Base-by-base conservation (phyloP, 805 yeast genomes). In the Tetrapisispora taiwanensis region DNA sequence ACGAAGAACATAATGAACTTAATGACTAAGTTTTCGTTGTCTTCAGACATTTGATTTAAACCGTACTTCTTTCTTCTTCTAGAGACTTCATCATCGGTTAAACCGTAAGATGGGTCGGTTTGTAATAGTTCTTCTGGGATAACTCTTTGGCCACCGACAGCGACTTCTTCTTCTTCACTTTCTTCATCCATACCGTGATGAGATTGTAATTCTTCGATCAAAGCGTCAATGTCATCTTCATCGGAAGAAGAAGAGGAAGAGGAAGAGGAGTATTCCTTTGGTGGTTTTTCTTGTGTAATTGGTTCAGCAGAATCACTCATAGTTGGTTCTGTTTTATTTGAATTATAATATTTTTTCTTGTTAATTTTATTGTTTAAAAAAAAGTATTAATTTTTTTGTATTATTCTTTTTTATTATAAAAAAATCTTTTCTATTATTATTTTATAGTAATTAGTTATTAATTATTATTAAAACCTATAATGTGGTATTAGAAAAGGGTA, bases 11-110 rank as follows among this genome's bases (percentile, higher is more conserved):
- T 75, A 62, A 82, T 62, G 66, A 87, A 85, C 75, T 86, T 86
- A 55, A 85, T 69, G 48, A 85, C 55, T 68, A 82, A 54, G 73
- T 81, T 84, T 72, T 84, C 94, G 58, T 75, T 70, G 66, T 87
- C 95, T 72, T 86, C 95, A 56, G 84, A 79, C 94, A 86, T 84
- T 72, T 84, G 88, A 71, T 86, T 86, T 52, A 78, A 72, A 75
- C 95, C 95, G 63, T 68, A 86, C 77, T 81, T 84, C 84, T 84
- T 85, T 72, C 94, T 78, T 75, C 95, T 80, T 67, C 73, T 79
- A 62, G 65, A 42, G 45, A 84, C 94, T 67, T 86, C 95, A 40
- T 82, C 94, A 47, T 77, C 69, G 48, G 81, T 66, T 60, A 86
- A 75, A 75, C 95, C 95, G 56, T 64, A 63, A 42, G 78, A 63